Evolutionary conservation across 345 rosid genomes (phyloP), one percentile per base, ranked within the genome.

Genomic region (Acer negundo): DNA sequence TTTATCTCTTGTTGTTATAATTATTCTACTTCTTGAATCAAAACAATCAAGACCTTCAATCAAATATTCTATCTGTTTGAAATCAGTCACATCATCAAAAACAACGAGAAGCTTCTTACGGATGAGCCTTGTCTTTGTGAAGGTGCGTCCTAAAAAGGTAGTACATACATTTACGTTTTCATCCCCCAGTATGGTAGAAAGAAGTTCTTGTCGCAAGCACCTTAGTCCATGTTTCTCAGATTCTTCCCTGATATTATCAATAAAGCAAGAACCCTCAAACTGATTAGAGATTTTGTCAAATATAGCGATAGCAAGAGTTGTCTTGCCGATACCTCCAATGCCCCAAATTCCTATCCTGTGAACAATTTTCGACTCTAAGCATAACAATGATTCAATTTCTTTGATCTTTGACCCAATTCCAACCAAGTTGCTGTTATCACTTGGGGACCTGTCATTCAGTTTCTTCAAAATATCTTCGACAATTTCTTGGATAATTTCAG

Each of bases 31-130:
- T 10, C 64, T 40, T 0, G 23, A 0, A 22, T 20, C 26, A 0
- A n/a, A 75, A 10, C 38, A 26, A 26, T 26, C 28, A 26, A 26
- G 28, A 26, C 28, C 35, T 31, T 62, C 79, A 20, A 51, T 4
- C 16, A 80, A 53, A 11, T 24, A 56, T 47, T 80, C 81, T 38
- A 53, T 17, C 69, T 85, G 86, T 11, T 47, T 58, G 13, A 58
- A 73, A 59, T 70, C 75, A 76, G 76, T 61, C 65, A 85, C 86
- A 61, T 85, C 26, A 8, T 85, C 86, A 0, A 85, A 42, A 66
- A 85, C 16, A 2, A 85, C 11, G 28, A 26, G 28, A 40, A 76
- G 73, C 66, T 13, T 85, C 49, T 78, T 75, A 35, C 20, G 17
- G 42, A 51, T 58, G 51, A 80, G 80, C 70, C 76, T 38, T 40